These are phyloP conservation scores for Butyriboletus appendiculatus DNA, from an alignment of 1,284 basidiomycete genomes.

Conservation along the genomic window DNA sequence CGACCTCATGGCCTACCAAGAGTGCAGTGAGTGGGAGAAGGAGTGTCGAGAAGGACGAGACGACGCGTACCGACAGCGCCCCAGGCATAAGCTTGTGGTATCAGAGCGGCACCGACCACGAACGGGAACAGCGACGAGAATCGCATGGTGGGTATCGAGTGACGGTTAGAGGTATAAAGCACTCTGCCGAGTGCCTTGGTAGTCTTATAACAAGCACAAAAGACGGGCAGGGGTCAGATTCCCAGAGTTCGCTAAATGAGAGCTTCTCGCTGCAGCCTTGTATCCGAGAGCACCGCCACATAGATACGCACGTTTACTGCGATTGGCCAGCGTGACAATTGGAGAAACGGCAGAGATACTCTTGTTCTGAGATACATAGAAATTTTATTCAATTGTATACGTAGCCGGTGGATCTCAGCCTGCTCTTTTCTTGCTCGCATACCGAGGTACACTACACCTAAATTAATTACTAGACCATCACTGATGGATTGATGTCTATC, in stretches of 20 bases:
- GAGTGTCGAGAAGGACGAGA: too few species aligned
- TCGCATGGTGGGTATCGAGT: constrained; percentile 24
- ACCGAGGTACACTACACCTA: too few species aligned
- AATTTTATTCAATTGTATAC: too few species aligned
- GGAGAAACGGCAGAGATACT: too few species aligned
- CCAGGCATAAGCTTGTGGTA: constrained; percentile 40
- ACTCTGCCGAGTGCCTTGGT: neutral
- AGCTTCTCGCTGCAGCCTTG: neutral
- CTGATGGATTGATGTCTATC: too few species aligned
- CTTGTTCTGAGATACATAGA: too few species aligned
- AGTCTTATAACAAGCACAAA: neutral
- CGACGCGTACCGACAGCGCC: constrained; percentile 42
- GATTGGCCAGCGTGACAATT: neutral
- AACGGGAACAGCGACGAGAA: constrained; percentile 15
- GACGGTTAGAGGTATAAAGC: neutral
- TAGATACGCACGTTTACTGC: neutral
- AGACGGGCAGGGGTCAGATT: neutral
- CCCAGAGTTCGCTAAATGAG: constrained; percentile 17
- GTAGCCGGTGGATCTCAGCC: too few species aligned
- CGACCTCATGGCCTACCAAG: constrained; percentile 78
- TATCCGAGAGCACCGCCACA: constrained; percentile 9
- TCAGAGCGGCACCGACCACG: constrained; percentile 16
- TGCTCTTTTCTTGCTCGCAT: too few species aligned
- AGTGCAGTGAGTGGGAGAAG: neutral
- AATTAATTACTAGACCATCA: too few species aligned